Percentiles rank a stretch among this genome's conserved stretches.
Evolutionary conservation across 352 stramenopile genomes (phyloP).

Genomic region (Phytophthora quininea): DNA sequence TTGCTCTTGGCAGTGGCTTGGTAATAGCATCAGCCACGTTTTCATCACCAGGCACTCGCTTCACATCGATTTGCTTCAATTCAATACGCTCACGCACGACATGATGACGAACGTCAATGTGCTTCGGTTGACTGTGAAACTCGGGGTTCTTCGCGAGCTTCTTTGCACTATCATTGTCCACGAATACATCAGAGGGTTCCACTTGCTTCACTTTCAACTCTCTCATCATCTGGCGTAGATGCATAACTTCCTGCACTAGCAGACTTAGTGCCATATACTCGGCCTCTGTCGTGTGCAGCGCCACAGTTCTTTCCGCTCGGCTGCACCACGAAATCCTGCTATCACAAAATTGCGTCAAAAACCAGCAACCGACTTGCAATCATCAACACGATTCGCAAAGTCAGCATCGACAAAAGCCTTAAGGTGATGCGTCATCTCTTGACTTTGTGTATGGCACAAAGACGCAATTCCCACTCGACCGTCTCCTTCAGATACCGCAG

Average conservation of each 20-base stretch:
- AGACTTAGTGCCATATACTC: slow-evolving; percentile 27
- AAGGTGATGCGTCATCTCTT: slow-evolving; percentile 10
- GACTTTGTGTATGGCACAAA: slow-evolving; percentile 4
- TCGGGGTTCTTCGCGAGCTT: slow-evolving; percentile 28
- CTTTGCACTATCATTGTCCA: slow-evolving; percentile 26
- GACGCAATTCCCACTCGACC: slow-evolving; percentile 2
- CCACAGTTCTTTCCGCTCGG: slow-evolving; percentile 29
- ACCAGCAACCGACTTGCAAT: slow-evolving; percentile 26
- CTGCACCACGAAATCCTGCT: slow-evolving; percentile 27
- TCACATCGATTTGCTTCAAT: slow-evolving; percentile 18
- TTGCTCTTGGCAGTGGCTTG: slow-evolving; percentile 17
- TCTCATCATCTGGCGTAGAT: slow-evolving; percentile 21
- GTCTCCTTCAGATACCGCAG: slow-evolving; percentile 15
- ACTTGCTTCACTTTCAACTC: slow-evolving; percentile 16
- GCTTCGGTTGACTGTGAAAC: slow-evolving; percentile 24
- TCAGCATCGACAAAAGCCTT: slow-evolving; percentile 25
- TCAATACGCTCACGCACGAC: slow-evolving; percentile 19
- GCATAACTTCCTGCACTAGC: slow-evolving; percentile 27
- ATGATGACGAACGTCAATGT: slow-evolving; percentile 30
- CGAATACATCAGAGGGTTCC: slow-evolving; percentile 11
- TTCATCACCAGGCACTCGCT: slow-evolving; percentile 15
- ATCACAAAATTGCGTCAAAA: slow-evolving; percentile 22
- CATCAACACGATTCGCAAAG: slow-evolving; percentile 25
- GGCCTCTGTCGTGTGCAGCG: slow-evolving; percentile 22
- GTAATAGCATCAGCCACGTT: slow-evolving; percentile 32